Evolutionary conservation across 2,329 filamentous ascomycete genomes (phyloP).

Genomic region (Nothophaeocryptopus gaeumannii): DNA sequence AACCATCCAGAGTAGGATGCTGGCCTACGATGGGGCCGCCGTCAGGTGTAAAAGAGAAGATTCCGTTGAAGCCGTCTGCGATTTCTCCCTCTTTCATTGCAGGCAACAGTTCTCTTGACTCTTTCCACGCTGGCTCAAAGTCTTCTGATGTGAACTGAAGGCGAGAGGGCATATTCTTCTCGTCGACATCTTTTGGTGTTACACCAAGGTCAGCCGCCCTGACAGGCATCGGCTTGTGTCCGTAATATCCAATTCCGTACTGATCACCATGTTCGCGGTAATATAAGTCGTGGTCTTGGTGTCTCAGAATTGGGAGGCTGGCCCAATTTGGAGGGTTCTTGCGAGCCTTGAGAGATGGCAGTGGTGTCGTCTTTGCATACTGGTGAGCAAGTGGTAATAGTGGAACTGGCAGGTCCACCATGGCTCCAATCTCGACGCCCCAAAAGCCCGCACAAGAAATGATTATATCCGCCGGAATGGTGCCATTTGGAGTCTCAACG

Average conservation of each 20-base stretch:
- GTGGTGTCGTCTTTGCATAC: constrained; percentile 60
- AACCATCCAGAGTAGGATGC: constrained; percentile 57
- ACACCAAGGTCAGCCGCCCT: constrained; percentile 53
- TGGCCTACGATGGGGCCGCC: constrained; percentile 60
- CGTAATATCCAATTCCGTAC: constrained; percentile 63
- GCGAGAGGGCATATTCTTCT: constrained; percentile 63
- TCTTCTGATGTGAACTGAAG: constrained; percentile 59
- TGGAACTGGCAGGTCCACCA: constrained; percentile 58
- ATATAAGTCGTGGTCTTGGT: constrained; percentile 64
- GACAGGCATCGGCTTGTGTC: constrained; percentile 61
- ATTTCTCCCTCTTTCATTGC: constrained; percentile 51
- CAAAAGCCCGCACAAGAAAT: constrained; percentile 65
- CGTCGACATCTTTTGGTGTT: constrained; percentile 54
- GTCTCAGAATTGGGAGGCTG: constrained; percentile 56
- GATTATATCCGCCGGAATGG: constrained; percentile 58
- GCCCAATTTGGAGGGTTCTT: constrained; percentile 51
- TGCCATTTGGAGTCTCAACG: constrained; percentile 50
- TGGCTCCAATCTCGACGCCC: constrained; percentile 63
- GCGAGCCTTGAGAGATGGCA: constrained; percentile 46
- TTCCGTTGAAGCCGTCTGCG: constrained; percentile 61
- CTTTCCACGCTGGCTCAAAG: constrained; percentile 60
- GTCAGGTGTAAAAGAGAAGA: constrained; percentile 66
- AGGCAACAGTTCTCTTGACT: constrained; percentile 55
- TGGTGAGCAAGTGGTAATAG: constrained; percentile 62
- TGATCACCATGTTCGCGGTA: constrained; percentile 64